Evolutionary conservation across 2,329 filamentous ascomycete genomes (phyloP).

Genomic region (Hymenoscyphus scutula): DNA sequence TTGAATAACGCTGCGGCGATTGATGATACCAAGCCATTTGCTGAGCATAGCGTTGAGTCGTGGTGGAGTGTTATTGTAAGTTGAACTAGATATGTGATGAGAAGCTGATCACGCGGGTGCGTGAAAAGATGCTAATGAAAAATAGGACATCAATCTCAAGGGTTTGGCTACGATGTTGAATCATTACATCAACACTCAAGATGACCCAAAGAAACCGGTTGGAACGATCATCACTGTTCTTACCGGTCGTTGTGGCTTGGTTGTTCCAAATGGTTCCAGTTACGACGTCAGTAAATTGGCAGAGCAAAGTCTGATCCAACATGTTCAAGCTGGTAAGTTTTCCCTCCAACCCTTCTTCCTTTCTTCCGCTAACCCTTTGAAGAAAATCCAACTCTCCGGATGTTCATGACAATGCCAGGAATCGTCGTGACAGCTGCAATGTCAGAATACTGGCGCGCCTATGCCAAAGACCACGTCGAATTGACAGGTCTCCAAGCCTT

Average conservation of each 20-base stretch:
- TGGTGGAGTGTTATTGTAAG: constrained; percentile 42
- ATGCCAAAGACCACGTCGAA: constrained; percentile 35
- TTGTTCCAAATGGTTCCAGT: constrained; percentile 38
- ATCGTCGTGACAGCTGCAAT: constrained; percentile 28
- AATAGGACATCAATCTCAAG: constrained; percentile 50
- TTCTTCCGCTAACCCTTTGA: constrained; percentile 32
- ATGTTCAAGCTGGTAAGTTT: constrained; percentile 23
- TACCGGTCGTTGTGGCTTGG: constrained; percentile 41
- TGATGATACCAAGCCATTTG: constrained; percentile 37
- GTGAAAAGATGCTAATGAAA: constrained; percentile 33
- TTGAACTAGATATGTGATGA: background rate
- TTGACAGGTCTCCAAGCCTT: constrained; percentile 37
- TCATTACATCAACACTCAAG: constrained; percentile 45
- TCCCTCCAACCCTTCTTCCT: background rate
- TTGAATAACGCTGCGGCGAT: constrained; percentile 45
- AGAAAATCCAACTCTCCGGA: constrained; percentile 44
- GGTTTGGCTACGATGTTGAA: constrained; percentile 46
- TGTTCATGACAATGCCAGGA: constrained; percentile 49
- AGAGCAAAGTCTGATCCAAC: constrained; percentile 45
- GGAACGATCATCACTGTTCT: constrained; percentile 42
- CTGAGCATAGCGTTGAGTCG: constrained; percentile 41
- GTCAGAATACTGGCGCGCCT: constrained; percentile 31
- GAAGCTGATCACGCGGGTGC: background rate
- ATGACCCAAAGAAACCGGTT: constrained; percentile 19
- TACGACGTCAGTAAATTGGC: constrained; percentile 50